Evolutionary conservation across 2,329 filamentous ascomycete species (phyloP).

Genomic region (Paecilomyces variotii): DNA sequence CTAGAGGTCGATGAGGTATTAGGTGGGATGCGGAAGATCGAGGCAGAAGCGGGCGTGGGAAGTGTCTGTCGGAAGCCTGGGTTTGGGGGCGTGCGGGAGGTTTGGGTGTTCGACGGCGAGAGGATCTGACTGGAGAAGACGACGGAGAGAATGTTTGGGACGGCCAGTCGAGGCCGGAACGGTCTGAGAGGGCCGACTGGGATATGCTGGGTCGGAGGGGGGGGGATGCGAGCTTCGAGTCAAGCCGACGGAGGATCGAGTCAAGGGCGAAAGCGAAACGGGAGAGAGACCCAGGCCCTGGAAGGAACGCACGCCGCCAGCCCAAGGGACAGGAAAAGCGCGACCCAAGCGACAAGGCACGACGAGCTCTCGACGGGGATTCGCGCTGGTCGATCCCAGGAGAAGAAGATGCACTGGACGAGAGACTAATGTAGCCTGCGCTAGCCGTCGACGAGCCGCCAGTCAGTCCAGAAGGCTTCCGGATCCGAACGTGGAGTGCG

Average conservation of each 20-base stretch:
- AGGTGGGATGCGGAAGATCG: constrained; percentile 7
- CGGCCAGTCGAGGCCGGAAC: constrained; percentile 6
- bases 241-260: neutral
- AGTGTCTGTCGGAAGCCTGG: neutral
- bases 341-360: constrained; percentile 1
- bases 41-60: constrained; percentile 10
- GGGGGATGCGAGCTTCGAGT: neutral
- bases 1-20: constrained; percentile 3
- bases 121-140: constrained; percentile 6
- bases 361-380: neutral
- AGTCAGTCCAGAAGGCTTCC: neutral
- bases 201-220: neutral
- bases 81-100: constrained; percentile 7
- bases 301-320: neutral
- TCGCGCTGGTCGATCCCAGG: neutral
- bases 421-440: neutral
- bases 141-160: constrained; percentile 7
- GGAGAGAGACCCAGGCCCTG: neutral
- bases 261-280: neutral
- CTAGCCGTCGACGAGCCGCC: neutral
- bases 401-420: neutral
- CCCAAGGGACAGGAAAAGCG: constrained; percentile 1
- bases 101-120: constrained; percentile 3
- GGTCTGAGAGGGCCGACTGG: constrained; percentile 1
- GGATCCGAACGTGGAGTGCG: constrained; percentile 1